Percentiles rank a stretch among this genome's conserved stretches.
Evolutionary conservation across 2,329 filamentous ascomycete species (phyloP).

Genomic region (Diaporthe longicolla): DNA sequence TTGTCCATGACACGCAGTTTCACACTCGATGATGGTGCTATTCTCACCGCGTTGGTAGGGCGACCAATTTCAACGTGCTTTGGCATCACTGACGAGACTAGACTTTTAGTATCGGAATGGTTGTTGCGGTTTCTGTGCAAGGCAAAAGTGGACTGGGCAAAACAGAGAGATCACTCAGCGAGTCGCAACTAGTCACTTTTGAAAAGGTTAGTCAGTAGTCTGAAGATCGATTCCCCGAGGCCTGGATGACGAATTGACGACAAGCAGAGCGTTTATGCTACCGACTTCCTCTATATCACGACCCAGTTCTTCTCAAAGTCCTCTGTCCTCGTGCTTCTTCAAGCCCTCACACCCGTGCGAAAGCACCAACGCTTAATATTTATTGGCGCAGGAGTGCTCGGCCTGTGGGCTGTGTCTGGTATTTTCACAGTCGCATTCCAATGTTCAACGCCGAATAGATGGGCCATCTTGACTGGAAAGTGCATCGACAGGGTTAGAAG

Average conservation of each 20-base stretch:
- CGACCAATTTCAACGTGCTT: too few relatives aligned
- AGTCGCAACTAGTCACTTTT: neutral
- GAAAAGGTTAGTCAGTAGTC: neutral
- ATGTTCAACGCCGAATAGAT: neutral
- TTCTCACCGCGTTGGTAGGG: neutral
- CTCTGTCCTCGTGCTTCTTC: neutral
- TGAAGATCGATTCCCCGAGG: too few relatives aligned
- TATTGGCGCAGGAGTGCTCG: neutral
- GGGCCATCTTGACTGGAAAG: neutral
- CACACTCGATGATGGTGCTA: neutral
- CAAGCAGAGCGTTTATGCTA: neutral
- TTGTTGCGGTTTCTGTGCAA: neutral
- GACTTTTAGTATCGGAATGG: conserved; percentile 19
- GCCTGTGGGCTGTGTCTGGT: neutral
- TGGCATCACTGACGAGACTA: too few relatives aligned
- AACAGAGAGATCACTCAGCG: neutral
- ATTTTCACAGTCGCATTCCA: neutral
- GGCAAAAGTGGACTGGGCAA: neutral
- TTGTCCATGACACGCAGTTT: conserved; percentile 10
- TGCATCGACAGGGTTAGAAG: neutral
- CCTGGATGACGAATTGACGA: neutral
- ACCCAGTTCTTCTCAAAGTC: conserved; percentile 3
- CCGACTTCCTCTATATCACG: conserved; percentile 2
- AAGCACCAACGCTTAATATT: neutral
- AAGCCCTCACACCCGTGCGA: neutral